Evolutionary conservation across 257 asterid genomes (phyloP).

Genomic region (Fraxinus pennsylvanica): DNA sequence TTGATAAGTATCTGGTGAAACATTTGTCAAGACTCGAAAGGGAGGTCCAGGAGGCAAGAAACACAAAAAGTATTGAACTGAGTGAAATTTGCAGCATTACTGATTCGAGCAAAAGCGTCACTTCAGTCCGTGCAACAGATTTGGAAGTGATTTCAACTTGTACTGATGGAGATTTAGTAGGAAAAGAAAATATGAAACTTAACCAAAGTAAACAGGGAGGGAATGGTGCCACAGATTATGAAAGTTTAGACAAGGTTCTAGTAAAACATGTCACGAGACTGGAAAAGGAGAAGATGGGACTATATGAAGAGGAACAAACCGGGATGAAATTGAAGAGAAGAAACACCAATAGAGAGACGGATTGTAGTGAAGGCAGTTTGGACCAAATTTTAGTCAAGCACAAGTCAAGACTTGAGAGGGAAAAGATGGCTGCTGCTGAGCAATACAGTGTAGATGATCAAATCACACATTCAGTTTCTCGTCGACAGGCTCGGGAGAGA

Average conservation of each 20-base stretch:
- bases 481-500: conserved; percentile 67
- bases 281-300: conserved; percentile 63
- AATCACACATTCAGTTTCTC: conserved; percentile 45
- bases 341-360: conserved; percentile 29
- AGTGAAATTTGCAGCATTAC: background rate
- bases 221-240: conserved; percentile 32
- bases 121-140: background rate
- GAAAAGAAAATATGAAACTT: conserved; percentile 59
- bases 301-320: conserved; percentile 40
- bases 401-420: conserved; percentile 64
- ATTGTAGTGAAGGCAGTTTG: conserved; percentile 49
- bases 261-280: conserved; percentile 81
- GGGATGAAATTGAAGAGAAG: conserved; percentile 37
- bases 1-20: conserved; percentile 73
- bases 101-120: background rate
- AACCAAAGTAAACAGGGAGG: conserved; percentile 35
- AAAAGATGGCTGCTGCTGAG: conserved; percentile 48
- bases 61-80: conserved; percentile 23
- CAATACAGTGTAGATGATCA: conserved; percentile 30
- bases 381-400: conserved; percentile 72
- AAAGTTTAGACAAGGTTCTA: conserved; percentile 67
- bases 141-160: background rate
- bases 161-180: conserved; percentile 23
- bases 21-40: conserved; percentile 69
- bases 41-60: conserved; percentile 79